Percentiles rank a stretch among this genome's conserved stretches.
These are phyloP conservation scores for Podaxis pistillaris DNA, from an alignment of 768 basidiomycete species.

Conservation along the genomic window DNA sequence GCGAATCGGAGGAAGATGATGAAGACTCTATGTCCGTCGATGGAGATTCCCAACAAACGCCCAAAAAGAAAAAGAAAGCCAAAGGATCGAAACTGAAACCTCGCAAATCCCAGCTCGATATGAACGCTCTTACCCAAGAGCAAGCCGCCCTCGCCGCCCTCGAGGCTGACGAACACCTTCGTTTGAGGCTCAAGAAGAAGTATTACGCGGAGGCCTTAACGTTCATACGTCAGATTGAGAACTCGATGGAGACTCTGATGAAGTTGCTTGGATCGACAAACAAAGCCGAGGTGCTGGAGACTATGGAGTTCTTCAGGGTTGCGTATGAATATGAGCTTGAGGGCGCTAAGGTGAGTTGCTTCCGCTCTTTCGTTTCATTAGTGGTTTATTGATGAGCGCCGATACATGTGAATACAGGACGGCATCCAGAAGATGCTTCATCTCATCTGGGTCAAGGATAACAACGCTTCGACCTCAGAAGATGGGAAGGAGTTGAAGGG, in stretches of 20 bases:
- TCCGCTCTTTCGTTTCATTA: not conserved
- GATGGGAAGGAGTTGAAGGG: conserved; percentile 79
- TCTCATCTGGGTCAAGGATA: conserved; percentile 96
- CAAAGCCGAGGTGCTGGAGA: conserved; percentile 80
- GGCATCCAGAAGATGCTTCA: conserved; percentile 98
- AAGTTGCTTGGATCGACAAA: conserved; percentile 83
- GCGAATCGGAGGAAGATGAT: conserved; percentile 33
- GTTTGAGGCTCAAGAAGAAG: conserved; percentile 73
- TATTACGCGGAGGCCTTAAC: conserved; percentile 83
- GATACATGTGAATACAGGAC: conserved; percentile 38
- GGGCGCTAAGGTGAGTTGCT: conserved; percentile 60
- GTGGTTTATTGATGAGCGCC: not conserved
- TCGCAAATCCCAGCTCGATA: conserved; percentile 70
- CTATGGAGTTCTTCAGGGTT: conserved; percentile 87
- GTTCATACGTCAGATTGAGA: conserved; percentile 67
- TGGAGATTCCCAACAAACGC: conserved; percentile 31
- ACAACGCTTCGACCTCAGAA: conserved; percentile 66
- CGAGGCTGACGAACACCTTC: conserved; percentile 62
- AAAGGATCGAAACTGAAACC: conserved; percentile 48
- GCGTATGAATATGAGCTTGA: conserved; percentile 80
- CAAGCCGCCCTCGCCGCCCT: conserved; percentile 70
- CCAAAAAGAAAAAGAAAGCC: conserved; percentile 39
- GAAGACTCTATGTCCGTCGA: conserved; percentile 37
- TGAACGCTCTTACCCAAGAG: conserved; percentile 64
- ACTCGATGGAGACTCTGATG: conserved; percentile 67